Evolutionary conservation across 2,329 filamentous ascomycete genomes (phyloP).

Genomic region (Raffaelea ambrosiae): DNA sequence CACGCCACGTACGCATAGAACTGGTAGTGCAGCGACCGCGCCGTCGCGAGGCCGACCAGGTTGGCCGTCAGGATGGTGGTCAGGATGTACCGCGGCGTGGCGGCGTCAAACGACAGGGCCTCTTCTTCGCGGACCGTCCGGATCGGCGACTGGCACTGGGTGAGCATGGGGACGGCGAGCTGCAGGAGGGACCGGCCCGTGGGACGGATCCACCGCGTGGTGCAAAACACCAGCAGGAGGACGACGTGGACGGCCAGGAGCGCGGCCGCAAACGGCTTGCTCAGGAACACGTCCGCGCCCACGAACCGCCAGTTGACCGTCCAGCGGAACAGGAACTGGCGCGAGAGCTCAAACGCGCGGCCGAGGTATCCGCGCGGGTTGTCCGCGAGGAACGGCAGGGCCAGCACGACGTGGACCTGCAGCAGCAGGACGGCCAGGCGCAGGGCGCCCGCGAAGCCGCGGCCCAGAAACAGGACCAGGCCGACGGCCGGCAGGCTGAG

Average conservation of each 20-base stretch:
- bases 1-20: constrained; percentile 91
- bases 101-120: constrained; percentile 44
- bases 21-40: constrained; percentile 85
- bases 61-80: constrained; percentile 70
- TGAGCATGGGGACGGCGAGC: constrained; percentile 26
- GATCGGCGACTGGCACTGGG: constrained; percentile 16
- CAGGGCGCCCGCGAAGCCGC: constrained; percentile 58
- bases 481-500: constrained; percentile 75
- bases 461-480: constrained; percentile 63
- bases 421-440: constrained; percentile 62
- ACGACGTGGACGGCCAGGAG: constrained; percentile 58
- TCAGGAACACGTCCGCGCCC: constrained; percentile 72
- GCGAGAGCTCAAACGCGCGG: constrained; percentile 81
- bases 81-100: constrained; percentile 66
- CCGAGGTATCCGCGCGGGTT: constrained; percentile 66
- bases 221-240: constrained; percentile 59
- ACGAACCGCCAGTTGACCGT: constrained; percentile 98
- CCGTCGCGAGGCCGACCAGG: constrained; percentile 73
- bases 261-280: constrained; percentile 54
- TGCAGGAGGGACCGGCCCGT: constrained; percentile 47
- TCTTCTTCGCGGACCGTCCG: constrained; percentile 41
- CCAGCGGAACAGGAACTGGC: constrained; percentile 94
- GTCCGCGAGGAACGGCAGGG: constrained; percentile 57
- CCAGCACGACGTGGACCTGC: constrained; percentile 65
- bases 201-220: constrained; percentile 64